Conservation (phyloP, 306 rosid genomes). For the Nissolia schottii region DNA sequence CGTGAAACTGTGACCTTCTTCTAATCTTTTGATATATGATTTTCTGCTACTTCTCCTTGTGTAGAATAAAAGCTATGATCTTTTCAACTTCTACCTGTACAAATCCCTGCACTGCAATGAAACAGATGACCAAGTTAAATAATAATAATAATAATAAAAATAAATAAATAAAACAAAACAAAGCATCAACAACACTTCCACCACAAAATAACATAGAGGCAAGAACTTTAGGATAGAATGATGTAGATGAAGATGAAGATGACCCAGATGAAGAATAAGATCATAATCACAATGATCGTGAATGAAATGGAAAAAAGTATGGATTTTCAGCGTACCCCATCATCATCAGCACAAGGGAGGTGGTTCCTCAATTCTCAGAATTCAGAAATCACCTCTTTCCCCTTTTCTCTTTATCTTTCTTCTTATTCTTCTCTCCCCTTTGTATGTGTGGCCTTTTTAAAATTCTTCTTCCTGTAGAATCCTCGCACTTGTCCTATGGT, state of each 20-base stretch:
- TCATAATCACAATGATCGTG: background rate
- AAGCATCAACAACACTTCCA: background rate
- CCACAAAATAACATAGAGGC: background rate
- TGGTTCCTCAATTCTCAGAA: conserved; percentile 5
- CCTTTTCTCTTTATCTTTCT: background rate
- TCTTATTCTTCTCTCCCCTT: too few relatives aligned
- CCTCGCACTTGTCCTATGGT: conserved; percentile 13
- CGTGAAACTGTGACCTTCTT: background rate
- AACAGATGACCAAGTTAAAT: background rate
- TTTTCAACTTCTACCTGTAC: background rate
- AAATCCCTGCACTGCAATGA: conserved; percentile 1
- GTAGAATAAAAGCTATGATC: conserved; percentile 17
- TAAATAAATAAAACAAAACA: too few relatives aligned
- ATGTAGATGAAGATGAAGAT: background rate
- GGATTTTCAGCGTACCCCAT: conserved; percentile 11
- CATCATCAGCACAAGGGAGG: conserved; percentile 22
- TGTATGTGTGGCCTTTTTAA: background rate
- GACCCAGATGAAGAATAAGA: conserved; percentile 21
- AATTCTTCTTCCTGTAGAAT: background rate
- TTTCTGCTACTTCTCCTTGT: conserved; percentile 1
- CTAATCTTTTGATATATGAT: background rate
- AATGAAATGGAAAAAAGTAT: background rate
- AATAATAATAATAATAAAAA: too few relatives aligned
- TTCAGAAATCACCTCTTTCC: background rate
- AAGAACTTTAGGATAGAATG: conserved; percentile 1